Percentiles rank a stretch among this genome's conserved stretches.
Conservation (phyloP, 2,329 filamentous ascomycete species). For the Fusarium nurragi region DNA sequence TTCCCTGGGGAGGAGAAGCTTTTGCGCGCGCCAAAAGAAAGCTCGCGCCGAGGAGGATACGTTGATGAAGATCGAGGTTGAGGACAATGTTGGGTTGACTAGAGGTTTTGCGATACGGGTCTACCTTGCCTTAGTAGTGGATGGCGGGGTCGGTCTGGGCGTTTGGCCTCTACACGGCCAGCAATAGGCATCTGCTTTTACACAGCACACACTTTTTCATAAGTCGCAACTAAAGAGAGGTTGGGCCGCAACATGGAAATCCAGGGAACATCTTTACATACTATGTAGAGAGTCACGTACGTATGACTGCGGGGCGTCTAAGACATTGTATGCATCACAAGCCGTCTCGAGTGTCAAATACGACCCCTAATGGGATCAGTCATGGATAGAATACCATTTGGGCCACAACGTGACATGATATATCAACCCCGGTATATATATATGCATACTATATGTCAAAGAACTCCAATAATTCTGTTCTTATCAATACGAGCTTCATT, state of each 20-base stretch:
- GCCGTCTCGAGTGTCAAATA: background rate
- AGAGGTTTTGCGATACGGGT: conserved; percentile 10
- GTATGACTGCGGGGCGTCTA: background rate
- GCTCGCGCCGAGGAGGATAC: conserved; percentile 16
- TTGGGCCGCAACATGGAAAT: conserved; percentile 12
- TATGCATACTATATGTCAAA: background rate
- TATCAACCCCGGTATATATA: background rate
- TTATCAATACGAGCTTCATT: background rate
- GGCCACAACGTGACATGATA: background rate
- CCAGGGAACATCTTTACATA: background rate
- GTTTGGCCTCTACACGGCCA: conserved; percentile 10
- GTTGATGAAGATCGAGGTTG: conserved; percentile 23
- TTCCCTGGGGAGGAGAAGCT: conserved; percentile 15
- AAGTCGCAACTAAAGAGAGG: background rate
- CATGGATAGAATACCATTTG: background rate
- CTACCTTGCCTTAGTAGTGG: conserved; percentile 24
- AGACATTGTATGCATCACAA: conserved; percentile 10
- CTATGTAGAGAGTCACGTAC: background rate
- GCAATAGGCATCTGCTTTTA: conserved; percentile 25
- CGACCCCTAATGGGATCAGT: background rate
- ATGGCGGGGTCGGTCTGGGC: conserved; percentile 38
- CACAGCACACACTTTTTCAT: conserved; percentile 13
- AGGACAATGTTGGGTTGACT: conserved; percentile 29
- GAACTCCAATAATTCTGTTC: background rate
- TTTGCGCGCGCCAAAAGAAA: conserved; percentile 10